Conservation (phyloP, 2,329 filamentous ascomycete species). For the Aspergillus spinulosporus region DNA sequence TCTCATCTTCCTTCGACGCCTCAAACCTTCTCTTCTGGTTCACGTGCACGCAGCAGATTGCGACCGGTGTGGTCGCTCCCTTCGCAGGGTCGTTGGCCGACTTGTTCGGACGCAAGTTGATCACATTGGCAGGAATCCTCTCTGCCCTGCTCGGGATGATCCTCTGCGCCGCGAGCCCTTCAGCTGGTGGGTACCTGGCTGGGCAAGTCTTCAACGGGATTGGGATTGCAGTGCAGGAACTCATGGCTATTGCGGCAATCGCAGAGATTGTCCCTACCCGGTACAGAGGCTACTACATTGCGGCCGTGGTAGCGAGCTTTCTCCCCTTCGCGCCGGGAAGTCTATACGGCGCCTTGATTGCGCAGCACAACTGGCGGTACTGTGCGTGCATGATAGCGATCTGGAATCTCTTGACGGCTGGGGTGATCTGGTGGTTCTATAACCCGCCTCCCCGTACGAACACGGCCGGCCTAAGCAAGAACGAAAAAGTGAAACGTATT, state of each 20-base stretch:
- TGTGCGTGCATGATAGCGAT: constrained; percentile 5
- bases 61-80: constrained; percentile 3
- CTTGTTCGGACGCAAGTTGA: constrained; percentile 5
- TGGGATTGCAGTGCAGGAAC: constrained; percentile 7
- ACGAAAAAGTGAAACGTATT: constrained; percentile 1
- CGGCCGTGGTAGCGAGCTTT: constrained; percentile 8
- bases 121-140: background rate
- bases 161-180: constrained; percentile 3
- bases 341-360: constrained; percentile 4
- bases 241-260: constrained; percentile 11
- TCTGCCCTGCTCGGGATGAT: constrained; percentile 3
- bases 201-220: constrained; percentile 4
- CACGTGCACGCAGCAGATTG: constrained; percentile 1
- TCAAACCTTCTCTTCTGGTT: constrained; percentile 5
- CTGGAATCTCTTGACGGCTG: constrained; percentile 4
- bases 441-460: constrained; percentile 4
- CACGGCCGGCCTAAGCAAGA: background rate
- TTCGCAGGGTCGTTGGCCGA: constrained; percentile 5
- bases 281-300: constrained; percentile 5
- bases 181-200: constrained; percentile 5
- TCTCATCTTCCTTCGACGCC: background rate
- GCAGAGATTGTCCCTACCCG: constrained; percentile 7
- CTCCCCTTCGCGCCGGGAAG: constrained; percentile 8
- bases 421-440: background rate
- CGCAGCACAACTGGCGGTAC: constrained; percentile 7